Base-by-base conservation (phyloP, 2,329 filamentous ascomycete genomes). In the Aspergillus unguis region DNA sequence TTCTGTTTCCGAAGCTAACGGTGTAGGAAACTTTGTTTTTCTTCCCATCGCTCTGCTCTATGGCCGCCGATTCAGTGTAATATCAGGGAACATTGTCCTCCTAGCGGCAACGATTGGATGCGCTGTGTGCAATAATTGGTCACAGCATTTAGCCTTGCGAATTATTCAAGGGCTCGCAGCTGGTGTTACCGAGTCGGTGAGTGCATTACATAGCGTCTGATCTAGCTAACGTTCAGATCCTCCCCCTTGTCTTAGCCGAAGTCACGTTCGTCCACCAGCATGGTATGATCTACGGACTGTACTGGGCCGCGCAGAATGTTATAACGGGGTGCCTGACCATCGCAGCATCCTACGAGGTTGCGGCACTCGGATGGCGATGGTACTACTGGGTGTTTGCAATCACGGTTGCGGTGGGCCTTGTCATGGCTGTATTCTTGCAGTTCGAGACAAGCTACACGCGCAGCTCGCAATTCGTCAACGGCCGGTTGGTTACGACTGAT, bases 391-490 rank as follows among this genome's bases (percentile, higher is more conserved):
- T 75, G 1, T 71, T 71, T 23, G 65, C 64, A 7, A 70, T 72
- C 37, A 63, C 71, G 4, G 58, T 68, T 6, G 69, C 59, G 6
- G 47, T 67, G 5, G 70, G 71, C 1, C 58, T 74, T 6, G 43
- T 78, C 55, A 48, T 75, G 26, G 58, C 71, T 52, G 43, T 75
- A 58, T 65, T 75, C 55, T 50, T 69, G 50, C 59, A 71, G 49
- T 68, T 78, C 53, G 68, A 80, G 67, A 67, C 73, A 0, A 61
- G 64, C 23, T 75, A 70, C 53, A 55, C 65, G n/a, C 68, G 72
- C 1, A 65, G 65, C 0, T 61, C 69, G 0, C 62, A 66, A n/a
- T 60, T 62, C 2, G 27, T 71, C 8, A 63, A 72, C 31, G 71
- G 68, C 0, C 65, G 66, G 5, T 55, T 73, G 7, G 58, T 74